Evolutionary conservation across 371 early-diverging fungal genomes (phyloP).

Genomic region (Lichtheimia ornata): DNA sequence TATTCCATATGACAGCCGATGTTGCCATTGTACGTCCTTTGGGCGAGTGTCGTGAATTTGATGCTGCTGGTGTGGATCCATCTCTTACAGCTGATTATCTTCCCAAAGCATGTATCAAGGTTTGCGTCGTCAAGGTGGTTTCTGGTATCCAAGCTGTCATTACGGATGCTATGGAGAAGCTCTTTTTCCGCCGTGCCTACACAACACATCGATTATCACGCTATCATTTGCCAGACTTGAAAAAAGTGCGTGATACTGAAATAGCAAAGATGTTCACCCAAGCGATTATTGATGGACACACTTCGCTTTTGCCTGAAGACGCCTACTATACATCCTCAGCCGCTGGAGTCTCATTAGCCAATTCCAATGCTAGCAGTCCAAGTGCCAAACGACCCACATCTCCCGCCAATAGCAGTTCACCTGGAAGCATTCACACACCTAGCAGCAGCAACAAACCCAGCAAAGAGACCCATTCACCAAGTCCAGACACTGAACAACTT

Average conservation of each 20-base stretch:
- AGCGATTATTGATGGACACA: conserved; percentile 3
- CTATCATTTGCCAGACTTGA: conserved; percentile 20
- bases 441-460: background rate
- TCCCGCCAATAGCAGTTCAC: too few relatives aligned
- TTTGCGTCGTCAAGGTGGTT: conserved; percentile 27
- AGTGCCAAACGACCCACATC: background rate
- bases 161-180: conserved; percentile 33
- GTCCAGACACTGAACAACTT: too few relatives aligned
- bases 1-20: conserved; percentile 24
- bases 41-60: conserved; percentile 33
- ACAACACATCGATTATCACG: conserved; percentile 26
- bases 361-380: background rate
- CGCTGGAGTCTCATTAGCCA: background rate
- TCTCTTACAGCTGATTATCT: conserved; percentile 23
- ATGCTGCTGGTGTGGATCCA: conserved; percentile 17
- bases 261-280: conserved; percentile 26
- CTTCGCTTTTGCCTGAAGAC: background rate
- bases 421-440: too few relatives aligned
- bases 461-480: background rate
- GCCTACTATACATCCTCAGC: conserved; percentile 1
- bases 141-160: conserved; percentile 26
- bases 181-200: conserved; percentile 34
- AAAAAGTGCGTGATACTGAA: conserved; percentile 26
- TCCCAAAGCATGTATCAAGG: conserved; percentile 46
- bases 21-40: conserved; percentile 36